Evolutionary conservation across 192 early-diverging fungal species (phyloP), one percentile per base, ranked within the genome.

Genomic region (Ramicandelaber brevisporus): DNA sequence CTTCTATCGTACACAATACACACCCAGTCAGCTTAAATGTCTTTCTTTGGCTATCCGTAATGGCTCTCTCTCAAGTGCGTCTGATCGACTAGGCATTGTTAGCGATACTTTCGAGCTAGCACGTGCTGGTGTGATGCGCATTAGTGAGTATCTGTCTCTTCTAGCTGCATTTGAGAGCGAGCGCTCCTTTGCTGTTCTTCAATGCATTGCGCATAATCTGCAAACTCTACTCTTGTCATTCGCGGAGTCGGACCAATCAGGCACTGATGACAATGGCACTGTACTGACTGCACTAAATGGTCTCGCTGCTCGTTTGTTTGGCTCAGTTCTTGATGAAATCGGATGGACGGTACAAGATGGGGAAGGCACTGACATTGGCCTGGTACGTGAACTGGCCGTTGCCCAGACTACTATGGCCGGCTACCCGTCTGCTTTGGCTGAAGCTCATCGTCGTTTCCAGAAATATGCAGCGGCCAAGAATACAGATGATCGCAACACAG

Each of bases 331-430:
- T 15, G 47, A 58, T 29, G 38, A 50, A 4, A 48, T 92, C 4
- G 87, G 86, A 17, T 88, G 69, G 66, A n/a, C n/a, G n/a, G n/a
- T n/a, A n/a, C n/a, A n/a, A n/a, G 75, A 89, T 33, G 63, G 66
- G 21, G 36, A 55, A n/a, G 25, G 30, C 7, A 45, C 43, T 3
- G 48, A 36, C 14, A 64, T 62, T 17, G 63, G 56, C 24, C 55
- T 75, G 24, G 59, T 84, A 30, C 71, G 90, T 29, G 67, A 68
- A 6, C 54, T 89, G 21, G 65, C 69, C 19, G 52, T 90, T 32
- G 52, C 55, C 11, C 63, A 57, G 19, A 73, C 85, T 11, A 85
- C 68, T 21, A 37, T 45, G 18, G 66, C 68, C 18, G 64, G 59
- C 20, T 82, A 90, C 42, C 16, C 40, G 18, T 36, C 37, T 6